Evolutionary conservation across 805 yeast genomes (phyloP), one percentile per base, ranked within the genome.

Genomic region (Kuraishia cidri): DNA sequence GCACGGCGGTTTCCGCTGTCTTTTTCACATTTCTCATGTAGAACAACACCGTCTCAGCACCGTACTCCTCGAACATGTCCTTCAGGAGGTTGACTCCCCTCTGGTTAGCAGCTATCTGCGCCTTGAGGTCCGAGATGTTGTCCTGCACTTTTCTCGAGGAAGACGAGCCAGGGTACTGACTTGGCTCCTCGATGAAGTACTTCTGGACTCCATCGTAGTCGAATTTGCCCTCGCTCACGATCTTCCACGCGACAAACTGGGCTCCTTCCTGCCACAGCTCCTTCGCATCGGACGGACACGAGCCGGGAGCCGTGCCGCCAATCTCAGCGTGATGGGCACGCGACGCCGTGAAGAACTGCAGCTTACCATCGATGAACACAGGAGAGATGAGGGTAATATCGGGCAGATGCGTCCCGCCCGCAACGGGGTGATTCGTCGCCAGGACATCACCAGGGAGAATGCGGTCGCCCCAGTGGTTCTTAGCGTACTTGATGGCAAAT

Each of bases 241-340:
- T 55, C 45, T 69, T 69, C 57, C 70, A 72, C 9, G 74, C 58
- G 34, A 62, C 62, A 30, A 72, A 69, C 16, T 69, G 62, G 3
- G 71, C 78, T 35, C 79, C 80, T 48, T 73, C 80, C 38, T 72
- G 72, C 38, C 51, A 64, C 25, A 73, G 58, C 24, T 65, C 61
- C 42, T 65, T 67, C 10, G 79, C 72, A 44, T 69, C 57, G 3
- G 79, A 67, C 15, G 76, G 69, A 60, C 67, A 69, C 1, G 73
- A 64, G 3, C 78, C 78, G 6, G 78, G 75, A 30, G 72, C 60
- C 31, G 72, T 62, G n/a, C 75, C 72, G 26, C 79, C 79, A 44
- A 73, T 72, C 41, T 73, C 79, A 16, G 79, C 71, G 49, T 73
- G 80, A 48, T 73, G 79, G 4, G 77, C 79, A 38, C 79, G 54